A percentile compares a stretch with the other conserved stretches of the same genome.
Evolutionary conservation across 83 land plant genomes (phyloP).

Genomic region (Thuja plicata): DNA sequence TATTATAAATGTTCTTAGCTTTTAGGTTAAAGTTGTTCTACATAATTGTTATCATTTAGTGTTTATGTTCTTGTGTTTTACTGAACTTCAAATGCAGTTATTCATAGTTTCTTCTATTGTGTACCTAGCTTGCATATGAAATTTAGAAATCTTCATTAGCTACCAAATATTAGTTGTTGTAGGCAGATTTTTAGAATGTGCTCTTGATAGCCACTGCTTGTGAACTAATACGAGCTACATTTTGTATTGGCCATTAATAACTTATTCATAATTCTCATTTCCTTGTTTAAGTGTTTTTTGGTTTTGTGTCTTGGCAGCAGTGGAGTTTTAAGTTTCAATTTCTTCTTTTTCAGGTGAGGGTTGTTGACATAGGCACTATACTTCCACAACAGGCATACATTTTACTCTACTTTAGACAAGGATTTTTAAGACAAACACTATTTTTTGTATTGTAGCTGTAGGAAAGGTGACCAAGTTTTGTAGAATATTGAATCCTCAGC

Average conservation of each 20-base stretch:
- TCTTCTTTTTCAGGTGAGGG: conserved; percentile 32
- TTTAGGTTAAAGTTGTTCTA: background rate
- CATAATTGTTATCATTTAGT: background rate
- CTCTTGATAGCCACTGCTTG: background rate
- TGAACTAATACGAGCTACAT: background rate
- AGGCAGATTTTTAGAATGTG: background rate
- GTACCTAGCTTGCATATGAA: too few relatives aligned
- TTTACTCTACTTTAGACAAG: conserved; percentile 49
- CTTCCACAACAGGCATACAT: conserved; percentile 60
- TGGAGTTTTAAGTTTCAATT: background rate
- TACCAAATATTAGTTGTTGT: background rate
- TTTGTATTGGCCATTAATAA: background rate
- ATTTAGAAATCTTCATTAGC: background rate
- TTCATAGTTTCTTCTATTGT: background rate
- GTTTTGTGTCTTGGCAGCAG: background rate
- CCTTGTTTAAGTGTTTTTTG: background rate
- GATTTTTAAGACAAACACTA: too few relatives aligned
- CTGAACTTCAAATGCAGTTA: background rate
- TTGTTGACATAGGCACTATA: conserved; percentile 28
- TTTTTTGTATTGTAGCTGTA: too few relatives aligned
- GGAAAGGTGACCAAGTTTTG: too few relatives aligned
- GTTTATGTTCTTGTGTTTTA: background rate
- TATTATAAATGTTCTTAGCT: background rate
- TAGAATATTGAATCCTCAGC: too few relatives aligned
- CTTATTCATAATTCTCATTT: background rate